A percentile compares a stretch with the other conserved stretches of the same genome.
phyloP scores from a whole-genome alignment of 2,329 filamentous ascomycete genomes.

The Stemphylium vesicarium region DNA sequence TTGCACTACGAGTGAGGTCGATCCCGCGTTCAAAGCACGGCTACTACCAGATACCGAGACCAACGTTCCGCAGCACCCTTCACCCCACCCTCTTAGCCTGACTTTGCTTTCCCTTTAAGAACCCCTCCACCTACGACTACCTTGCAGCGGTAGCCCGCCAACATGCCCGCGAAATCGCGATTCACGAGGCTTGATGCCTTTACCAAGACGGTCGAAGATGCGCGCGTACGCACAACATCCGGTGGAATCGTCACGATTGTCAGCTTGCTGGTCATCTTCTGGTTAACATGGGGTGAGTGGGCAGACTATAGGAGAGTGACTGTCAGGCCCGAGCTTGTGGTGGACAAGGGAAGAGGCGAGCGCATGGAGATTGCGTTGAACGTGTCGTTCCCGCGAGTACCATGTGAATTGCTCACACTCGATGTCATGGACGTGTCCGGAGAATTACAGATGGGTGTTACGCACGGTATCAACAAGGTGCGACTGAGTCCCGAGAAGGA shows the following conservation, averaged over 20 bases:
- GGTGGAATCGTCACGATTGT: slow-evolving; percentile 94
- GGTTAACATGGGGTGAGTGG: slow-evolving; percentile 95
- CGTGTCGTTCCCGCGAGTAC: slow-evolving; percentile 90
- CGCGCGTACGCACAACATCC: slow-evolving; percentile 91
- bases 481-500: slow-evolving; percentile 74
- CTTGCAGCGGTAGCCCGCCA: slow-evolving; percentile 19
- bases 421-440: slow-evolving; percentile 99
- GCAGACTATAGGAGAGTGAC: slow-evolving; percentile 84
- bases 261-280: slow-evolving; percentile 86
- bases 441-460: slow-evolving; percentile 92
- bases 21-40: slow-evolving; percentile 7
- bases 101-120: slow-evolving; percentile 11
- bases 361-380: slow-evolving; percentile 99
- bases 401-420: slow-evolving; percentile 92
- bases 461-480: slow-evolving; percentile 91
- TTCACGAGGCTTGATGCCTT: slow-evolving; percentile 98
- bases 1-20: slow-evolving; percentile 14
- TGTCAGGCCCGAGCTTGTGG: slow-evolving; percentile 89
- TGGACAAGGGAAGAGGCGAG: slow-evolving; percentile 96
- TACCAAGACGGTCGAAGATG: slow-evolving; percentile 98
- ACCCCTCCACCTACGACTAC: slow-evolving; percentile 4
- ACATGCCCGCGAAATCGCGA: slow-evolving; percentile 88
- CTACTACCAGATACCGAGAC: slow-evolving; percentile 9
- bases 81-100: slow-evolving; percentile 20
- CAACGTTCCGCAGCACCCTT: slow-evolving; percentile 14